Conservation (phyloP, 2,329 filamentous ascomycete species). For the Neurospora sp. region DNA sequence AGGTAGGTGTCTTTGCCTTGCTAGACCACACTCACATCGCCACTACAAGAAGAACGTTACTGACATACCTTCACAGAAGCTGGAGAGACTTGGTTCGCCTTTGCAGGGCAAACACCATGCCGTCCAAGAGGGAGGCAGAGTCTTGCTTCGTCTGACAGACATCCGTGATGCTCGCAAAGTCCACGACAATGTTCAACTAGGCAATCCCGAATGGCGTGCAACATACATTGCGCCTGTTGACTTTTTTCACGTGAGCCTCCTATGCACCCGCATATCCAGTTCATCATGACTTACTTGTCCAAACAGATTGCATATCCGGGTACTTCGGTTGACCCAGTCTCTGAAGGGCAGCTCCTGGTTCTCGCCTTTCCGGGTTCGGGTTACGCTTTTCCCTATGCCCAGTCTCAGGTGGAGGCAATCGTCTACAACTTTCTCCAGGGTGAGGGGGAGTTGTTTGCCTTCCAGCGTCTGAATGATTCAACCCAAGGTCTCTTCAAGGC, state of each 20-base stretch:
- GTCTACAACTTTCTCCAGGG: constrained; percentile 31
- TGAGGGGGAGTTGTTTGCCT: constrained; percentile 43
- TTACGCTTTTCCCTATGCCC: constrained; percentile 1
- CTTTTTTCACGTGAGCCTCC: constrained; percentile 28
- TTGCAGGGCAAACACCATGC: constrained; percentile 30
- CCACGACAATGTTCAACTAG: constrained; percentile 33
- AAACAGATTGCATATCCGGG: constrained; percentile 21
- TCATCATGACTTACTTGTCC: neutral
- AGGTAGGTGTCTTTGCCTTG: constrained; percentile 25
- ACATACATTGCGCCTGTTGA: constrained; percentile 34
- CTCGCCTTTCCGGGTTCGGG: constrained; percentile 29
- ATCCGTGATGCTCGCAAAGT: constrained; percentile 47
- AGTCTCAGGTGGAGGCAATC: constrained; percentile 25
- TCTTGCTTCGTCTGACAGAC: constrained; percentile 49
- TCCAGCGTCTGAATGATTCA: constrained; percentile 33
- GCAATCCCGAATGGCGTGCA: constrained; percentile 36
- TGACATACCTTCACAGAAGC: constrained; percentile 26
- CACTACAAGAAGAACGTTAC: neutral
- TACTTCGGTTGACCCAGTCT: constrained; percentile 25
- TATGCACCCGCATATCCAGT: neutral
- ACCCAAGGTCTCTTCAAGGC: constrained; percentile 28
- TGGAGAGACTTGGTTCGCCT: constrained; percentile 25
- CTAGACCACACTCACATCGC: neutral
- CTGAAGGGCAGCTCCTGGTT: constrained; percentile 46
- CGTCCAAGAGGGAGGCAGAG: constrained; percentile 27